Percentiles rank a stretch among this genome's conserved stretches.
phyloP scores from a whole-genome alignment of 1,284 basidiomycete species.

The Cutaneotrichosporon dermatis region DNA sequence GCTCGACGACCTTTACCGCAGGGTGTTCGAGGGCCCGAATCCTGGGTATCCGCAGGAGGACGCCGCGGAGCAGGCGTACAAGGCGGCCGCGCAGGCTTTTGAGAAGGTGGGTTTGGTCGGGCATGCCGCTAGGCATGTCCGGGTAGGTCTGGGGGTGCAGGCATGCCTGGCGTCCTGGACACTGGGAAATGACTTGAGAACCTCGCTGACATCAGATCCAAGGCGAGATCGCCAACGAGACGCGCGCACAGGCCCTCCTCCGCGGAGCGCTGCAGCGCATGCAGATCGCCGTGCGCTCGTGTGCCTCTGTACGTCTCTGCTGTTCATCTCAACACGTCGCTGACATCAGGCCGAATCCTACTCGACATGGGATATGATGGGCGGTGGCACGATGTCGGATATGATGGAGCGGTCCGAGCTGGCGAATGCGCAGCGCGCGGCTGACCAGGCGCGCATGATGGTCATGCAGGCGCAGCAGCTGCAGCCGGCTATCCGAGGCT shows the following conservation, averaged over 20 bases:
- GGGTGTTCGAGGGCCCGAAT: constrained; percentile 21
- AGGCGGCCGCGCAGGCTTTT: constrained; percentile 5
- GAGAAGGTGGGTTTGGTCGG: constrained; percentile 4
- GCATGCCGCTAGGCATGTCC: too few relatives aligned
- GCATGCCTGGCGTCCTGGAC: too few relatives aligned
- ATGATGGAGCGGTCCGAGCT: constrained; percentile 20
- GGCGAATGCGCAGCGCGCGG: constrained; percentile 21
- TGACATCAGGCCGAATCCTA: neutral
- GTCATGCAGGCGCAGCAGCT: constrained; percentile 24
- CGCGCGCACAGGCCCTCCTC: constrained; percentile 17
- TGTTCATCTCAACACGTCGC: too few relatives aligned
- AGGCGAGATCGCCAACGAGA: constrained; percentile 20
- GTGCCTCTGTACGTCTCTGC: neutral
- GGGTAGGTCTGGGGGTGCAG: too few relatives aligned
- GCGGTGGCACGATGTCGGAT: constrained; percentile 11
- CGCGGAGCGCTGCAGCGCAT: constrained; percentile 13
- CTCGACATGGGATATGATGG: constrained; percentile 11
- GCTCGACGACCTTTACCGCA: constrained; percentile 19
- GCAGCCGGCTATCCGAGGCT: constrained; percentile 16
- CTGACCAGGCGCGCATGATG: constrained; percentile 21
- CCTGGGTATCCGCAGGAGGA: constrained; percentile 25
- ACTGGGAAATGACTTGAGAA: too few relatives aligned
- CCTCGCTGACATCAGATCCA: constrained; percentile 13
- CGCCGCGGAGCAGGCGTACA: constrained; percentile 13
- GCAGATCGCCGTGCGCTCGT: constrained; percentile 1